Evolutionary conservation across 495 filamentous ascomycete species (phyloP).

Genomic region (Immersiella caudata): DNA sequence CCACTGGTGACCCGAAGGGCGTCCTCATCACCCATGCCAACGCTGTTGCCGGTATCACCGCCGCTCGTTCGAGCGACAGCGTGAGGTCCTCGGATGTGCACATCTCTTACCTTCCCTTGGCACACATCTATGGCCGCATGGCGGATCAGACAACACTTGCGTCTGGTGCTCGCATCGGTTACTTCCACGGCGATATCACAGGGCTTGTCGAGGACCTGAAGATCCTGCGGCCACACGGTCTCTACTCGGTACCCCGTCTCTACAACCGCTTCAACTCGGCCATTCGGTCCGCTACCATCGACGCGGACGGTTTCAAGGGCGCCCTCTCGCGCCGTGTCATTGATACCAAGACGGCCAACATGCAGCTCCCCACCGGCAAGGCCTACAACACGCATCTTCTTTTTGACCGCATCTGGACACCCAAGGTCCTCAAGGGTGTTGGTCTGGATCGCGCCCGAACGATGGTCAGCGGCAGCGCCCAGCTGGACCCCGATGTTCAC

Average conservation of each 20-base stretch:
- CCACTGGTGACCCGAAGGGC: conserved; percentile 92
- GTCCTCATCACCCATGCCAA: conserved; percentile 83
- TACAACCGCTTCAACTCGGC: conserved; percentile 88
- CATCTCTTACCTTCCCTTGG: conserved; percentile 89
- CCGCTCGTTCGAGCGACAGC: conserved; percentile 55
- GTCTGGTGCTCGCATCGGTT: conserved; percentile 78
- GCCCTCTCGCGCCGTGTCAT: conserved; percentile 79
- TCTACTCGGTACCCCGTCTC: conserved; percentile 88
- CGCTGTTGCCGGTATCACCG: conserved; percentile 72
- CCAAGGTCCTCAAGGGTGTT: conserved; percentile 78
- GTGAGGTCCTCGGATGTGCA: conserved; percentile 59
- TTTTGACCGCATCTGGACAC: conserved; percentile 93
- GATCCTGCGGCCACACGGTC: conserved; percentile 75
- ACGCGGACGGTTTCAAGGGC: conserved; percentile 80
- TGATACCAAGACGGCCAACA: conserved; percentile 73
- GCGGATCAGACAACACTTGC: conserved; percentile 75
- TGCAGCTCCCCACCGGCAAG: conserved; percentile 68
- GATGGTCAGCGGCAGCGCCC: conserved; percentile 89
- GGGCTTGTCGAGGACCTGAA: conserved; percentile 92
- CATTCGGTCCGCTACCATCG: conserved; percentile 74
- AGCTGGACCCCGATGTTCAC: conserved; percentile 84
- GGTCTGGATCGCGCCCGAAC: conserved; percentile 72
- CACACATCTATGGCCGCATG: conserved; percentile 90
- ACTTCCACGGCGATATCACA: conserved; percentile 91
- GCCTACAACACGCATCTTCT: conserved; percentile 81